phyloP scores from a whole-genome alignment of 768 basidiomycete species.

The Podaxis mareebaensis region DNA sequence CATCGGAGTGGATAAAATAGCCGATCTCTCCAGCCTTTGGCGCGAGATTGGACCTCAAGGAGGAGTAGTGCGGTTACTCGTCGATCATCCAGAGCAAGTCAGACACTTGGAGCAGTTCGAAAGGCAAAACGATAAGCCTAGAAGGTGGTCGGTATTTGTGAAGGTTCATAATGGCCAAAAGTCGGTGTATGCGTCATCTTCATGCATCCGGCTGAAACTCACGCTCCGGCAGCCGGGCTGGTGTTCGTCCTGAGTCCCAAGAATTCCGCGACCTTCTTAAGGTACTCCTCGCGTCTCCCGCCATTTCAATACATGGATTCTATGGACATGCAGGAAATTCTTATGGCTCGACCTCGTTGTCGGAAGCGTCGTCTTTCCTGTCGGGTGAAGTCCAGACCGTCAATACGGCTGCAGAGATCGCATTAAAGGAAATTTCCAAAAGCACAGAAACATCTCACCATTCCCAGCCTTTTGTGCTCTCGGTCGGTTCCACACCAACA shows the following conservation, averaged over 20 bases:
- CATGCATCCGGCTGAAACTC: constrained; percentile 11
- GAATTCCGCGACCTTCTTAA: constrained; percentile 57
- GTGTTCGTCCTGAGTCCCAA: constrained; percentile 53
- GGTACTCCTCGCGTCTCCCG: constrained; percentile 51
- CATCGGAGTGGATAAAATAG: constrained; percentile 66
- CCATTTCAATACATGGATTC: constrained; percentile 74
- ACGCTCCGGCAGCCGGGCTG: constrained; percentile 62
- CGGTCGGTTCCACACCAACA: constrained; percentile 86
- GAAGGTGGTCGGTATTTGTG: constrained; percentile 75
- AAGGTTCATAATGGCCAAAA: constrained; percentile 80
- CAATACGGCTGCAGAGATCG: constrained; percentile 61
- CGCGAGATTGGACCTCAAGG: constrained; percentile 54
- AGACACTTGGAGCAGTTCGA: constrained; percentile 64
- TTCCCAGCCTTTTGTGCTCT: constrained; percentile 62
- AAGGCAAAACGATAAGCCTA: constrained; percentile 33
- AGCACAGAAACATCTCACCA: constrained; percentile 32
- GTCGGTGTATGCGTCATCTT: constrained; percentile 40
- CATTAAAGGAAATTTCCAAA: constrained; percentile 45
- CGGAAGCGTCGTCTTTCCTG: constrained; percentile 65
- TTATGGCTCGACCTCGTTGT: constrained; percentile 71
- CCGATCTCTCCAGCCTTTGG: constrained; percentile 63
- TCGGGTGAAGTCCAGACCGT: constrained; percentile 71
- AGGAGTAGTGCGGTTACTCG: constrained; percentile 64
- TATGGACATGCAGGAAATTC: constrained; percentile 80
- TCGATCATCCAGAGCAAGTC: constrained; percentile 79